Conservation (phyloP, 2,329 filamentous ascomycete species). For the Clonostachys rosea region DNA sequence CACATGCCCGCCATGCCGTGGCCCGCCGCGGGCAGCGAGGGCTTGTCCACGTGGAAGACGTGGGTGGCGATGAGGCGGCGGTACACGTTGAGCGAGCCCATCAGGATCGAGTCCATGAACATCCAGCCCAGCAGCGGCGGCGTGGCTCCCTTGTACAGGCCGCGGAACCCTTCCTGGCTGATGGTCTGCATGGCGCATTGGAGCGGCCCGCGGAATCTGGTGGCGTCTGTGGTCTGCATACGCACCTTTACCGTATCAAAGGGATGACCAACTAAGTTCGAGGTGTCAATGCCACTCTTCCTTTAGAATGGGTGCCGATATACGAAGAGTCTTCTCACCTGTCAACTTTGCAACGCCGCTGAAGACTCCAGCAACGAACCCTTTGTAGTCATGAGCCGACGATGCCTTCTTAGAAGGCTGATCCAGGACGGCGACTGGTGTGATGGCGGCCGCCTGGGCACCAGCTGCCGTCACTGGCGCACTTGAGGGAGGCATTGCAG, state of each 20-base stretch:
- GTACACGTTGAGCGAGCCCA: conserved; percentile 88
- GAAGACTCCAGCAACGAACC: conserved; percentile 96
- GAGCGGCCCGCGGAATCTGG: conserved; percentile 79
- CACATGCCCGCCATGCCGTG: conserved; percentile 85
- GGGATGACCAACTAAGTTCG: conserved; percentile 56
- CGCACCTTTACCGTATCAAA: conserved; percentile 98
- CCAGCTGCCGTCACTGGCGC: no score
- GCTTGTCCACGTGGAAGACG: conserved; percentile 56
- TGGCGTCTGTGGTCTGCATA: conserved; percentile 74
- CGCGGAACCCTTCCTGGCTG: conserved; percentile 76
- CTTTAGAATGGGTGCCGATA: background rate
- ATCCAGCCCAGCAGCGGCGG: conserved; percentile 96
- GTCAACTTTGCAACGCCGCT: conserved; percentile 87
- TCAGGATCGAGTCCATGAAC: conserved; percentile 92
- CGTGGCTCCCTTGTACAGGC: conserved; percentile 90
- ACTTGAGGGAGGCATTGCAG: no score
- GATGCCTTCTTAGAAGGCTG: background rate
- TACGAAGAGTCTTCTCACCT: conserved; percentile 42
- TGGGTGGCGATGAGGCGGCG: conserved; percentile 77
- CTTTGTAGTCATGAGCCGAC: conserved; percentile 64
- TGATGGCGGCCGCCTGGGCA: no score
- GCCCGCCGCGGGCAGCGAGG: conserved; percentile 66
- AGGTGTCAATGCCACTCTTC: background rate
- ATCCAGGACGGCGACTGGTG: no score
- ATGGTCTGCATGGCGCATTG: conserved; percentile 84